A percentile compares a stretch with the other conserved stretches of the same genome.
Evolutionary conservation across 2,329 filamentous ascomycete genomes (phyloP).

Genomic region (Rutstroemia sydowiana): DNA sequence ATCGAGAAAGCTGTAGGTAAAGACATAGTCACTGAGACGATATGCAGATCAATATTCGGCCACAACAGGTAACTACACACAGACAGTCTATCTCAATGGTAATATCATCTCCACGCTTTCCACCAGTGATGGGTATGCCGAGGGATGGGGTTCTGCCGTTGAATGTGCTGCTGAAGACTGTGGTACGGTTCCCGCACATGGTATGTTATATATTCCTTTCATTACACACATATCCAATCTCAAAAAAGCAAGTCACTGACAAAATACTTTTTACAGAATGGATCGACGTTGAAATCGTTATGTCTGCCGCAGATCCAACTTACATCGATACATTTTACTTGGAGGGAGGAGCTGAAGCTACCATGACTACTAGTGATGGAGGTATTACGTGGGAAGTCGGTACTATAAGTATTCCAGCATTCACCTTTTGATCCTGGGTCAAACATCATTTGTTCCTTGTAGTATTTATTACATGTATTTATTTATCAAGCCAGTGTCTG

Average conservation of each 20-base stretch:
- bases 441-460: too few relatives aligned
- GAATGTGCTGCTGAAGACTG: slow-evolving; percentile 9
- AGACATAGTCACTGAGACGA: neutral
- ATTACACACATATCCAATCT: neutral
- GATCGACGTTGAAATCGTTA: slow-evolving; percentile 8
- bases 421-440: too few relatives aligned
- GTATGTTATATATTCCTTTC: slow-evolving; percentile 3
- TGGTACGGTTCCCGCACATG: slow-evolving; percentile 9
- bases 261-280: neutral
- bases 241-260: neutral
- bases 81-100: slow-evolving; percentile 33
- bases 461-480: too few relatives aligned
- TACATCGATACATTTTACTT: slow-evolving; percentile 6
- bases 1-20: neutral
- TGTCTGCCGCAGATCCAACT: slow-evolving; percentile 5
- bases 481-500: too few relatives aligned
- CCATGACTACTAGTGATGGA: slow-evolving; percentile 8
- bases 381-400: slow-evolving; percentile 11
- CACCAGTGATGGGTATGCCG: slow-evolving; percentile 36
- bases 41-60: slow-evolving; percentile 34
- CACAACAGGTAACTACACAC: slow-evolving; percentile 34
- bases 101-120: slow-evolving; percentile 36
- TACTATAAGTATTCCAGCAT: slow-evolving; percentile 7
- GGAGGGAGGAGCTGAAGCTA: neutral
- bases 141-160: slow-evolving; percentile 38